Conservation (phyloP, 345 rosid species). For the Litchi chinensis region DNA sequence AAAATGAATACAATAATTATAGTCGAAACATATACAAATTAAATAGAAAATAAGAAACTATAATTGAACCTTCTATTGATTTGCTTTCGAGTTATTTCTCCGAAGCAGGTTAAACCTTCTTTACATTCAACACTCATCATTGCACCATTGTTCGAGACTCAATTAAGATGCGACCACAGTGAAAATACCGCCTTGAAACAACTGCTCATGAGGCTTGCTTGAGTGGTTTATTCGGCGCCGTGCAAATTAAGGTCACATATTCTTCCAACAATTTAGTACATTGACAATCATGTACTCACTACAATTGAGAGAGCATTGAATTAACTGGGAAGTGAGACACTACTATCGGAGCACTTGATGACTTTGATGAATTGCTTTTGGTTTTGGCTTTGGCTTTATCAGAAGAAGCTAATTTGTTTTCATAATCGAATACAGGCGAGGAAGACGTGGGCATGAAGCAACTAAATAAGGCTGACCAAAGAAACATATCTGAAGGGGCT, state of each 20-base stretch:
- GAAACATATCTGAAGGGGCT: background rate
- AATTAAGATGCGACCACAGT: too few relatives aligned
- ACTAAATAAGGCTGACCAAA: background rate
- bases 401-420: background rate
- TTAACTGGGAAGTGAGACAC: constrained; percentile 32
- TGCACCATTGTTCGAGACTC: too few relatives aligned
- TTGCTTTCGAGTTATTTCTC: too few relatives aligned
- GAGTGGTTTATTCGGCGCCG: too few relatives aligned
- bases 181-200: too few relatives aligned
- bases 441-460: constrained; percentile 12
- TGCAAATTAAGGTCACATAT: too few relatives aligned
- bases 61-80: too few relatives aligned
- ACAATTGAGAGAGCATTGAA: constrained; percentile 30
- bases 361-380: background rate
- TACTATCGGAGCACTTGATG: constrained; percentile 7
- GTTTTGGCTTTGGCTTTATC: background rate
- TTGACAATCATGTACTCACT: background rate
- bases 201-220: background rate
- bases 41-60: too few relatives aligned
- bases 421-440: constrained; percentile 2
- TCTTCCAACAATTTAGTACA: background rate
- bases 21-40: too few relatives aligned
- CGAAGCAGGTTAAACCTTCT: too few relatives aligned
- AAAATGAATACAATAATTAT: too few relatives aligned
- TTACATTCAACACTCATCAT: too few relatives aligned